These are phyloP conservation scores for Echinosophora koreensis DNA, from an alignment of 306 rosid genomes.

Conservation along the genomic window DNA sequence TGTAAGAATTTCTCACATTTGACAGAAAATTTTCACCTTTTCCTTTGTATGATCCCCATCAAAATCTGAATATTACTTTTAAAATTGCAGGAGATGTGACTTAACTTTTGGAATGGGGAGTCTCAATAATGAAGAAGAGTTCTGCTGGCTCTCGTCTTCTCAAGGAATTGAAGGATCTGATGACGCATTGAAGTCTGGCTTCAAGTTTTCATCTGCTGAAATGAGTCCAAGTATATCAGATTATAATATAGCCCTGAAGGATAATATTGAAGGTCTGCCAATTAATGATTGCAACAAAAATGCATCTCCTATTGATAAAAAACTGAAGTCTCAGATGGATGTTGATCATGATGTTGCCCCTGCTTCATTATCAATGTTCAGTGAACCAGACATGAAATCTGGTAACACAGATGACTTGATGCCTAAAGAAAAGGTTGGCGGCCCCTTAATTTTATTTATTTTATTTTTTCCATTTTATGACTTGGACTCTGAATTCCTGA, in stretches of 20 bases:
- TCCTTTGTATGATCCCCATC: constrained; percentile 21
- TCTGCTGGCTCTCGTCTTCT: constrained; percentile 68
- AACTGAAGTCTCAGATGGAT: constrained; percentile 43
- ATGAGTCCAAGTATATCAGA: constrained; percentile 51
- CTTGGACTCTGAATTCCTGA: constrained; percentile 24
- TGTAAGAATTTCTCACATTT: constrained; percentile 50
- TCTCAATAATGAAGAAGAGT: constrained; percentile 64
- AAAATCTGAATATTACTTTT: constrained; percentile 19
- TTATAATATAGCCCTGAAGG: constrained; percentile 43
- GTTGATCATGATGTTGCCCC: constrained; percentile 46
- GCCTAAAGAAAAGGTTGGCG: constrained; percentile 58
- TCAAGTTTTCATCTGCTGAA: constrained; percentile 63
- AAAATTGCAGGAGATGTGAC: constrained; percentile 63
- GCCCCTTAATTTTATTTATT: neutral
- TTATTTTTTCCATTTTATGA: neutral
- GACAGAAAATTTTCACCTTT: constrained; percentile 3
- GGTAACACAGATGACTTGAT: constrained; percentile 43
- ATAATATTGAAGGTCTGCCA: constrained; percentile 47
- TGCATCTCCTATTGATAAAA: constrained; percentile 40
- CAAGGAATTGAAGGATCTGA: constrained; percentile 62
- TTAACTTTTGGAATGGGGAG: constrained; percentile 67
- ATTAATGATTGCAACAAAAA: constrained; percentile 44
- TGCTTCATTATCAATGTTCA: constrained; percentile 44
- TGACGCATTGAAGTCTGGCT: constrained; percentile 60
- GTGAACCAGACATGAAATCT: constrained; percentile 46